Base-by-base conservation (phyloP, 768 basidiomycete species). In the Tylopilus plumbeoviolaceoides region DNA sequence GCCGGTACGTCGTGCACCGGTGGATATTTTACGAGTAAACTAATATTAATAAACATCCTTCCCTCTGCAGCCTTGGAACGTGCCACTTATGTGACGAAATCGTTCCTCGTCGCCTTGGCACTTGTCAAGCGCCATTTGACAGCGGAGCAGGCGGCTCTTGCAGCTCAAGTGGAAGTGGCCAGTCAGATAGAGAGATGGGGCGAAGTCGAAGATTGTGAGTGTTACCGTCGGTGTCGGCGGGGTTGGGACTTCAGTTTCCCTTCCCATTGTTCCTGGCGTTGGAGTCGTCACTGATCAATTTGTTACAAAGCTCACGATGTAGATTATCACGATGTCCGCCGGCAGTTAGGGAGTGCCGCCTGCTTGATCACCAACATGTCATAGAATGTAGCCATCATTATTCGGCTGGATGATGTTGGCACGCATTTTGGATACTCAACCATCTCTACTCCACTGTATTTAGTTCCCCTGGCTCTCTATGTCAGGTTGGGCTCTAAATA, bases 131-230 rank as follows among this genome's bases (percentile, higher is more conserved):
- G 83, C 31, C 81, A 78, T 52, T 66, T 98, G 39, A 82, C 82
- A 4, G 90, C 84, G 1, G 91, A 99, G 62, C 75, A 92, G 64
- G 95, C 95, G 9, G 82, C 94, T 2, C 69, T 83, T 46, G 91
- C 91, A 0, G 81, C 92, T 7, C 87, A 88, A 48, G 95, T 95
- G 8, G 97, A 99, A 72, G 95, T 99, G 0, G 78, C 85, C 57
- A 95, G 92, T 67, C 95, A 98, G 73, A 98, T 98, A 55, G 84
- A 95, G 70, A 79, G 85, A 45, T 99, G 97, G 97, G 97, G 97
- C n/a, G 95, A 98, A 72, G 97, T 99, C 0, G 97, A 98, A 75
- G 97, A 98, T 68, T 91, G 95, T 98, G 63, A 77, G 97, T 77
- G 28, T 42, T 20, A 18, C 27, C 7, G 1, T 30, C 31, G 6